These are phyloP conservation scores for Flaveria floridana DNA, from an alignment of 140 eudicot species.

Conservation along the genomic window DNA sequence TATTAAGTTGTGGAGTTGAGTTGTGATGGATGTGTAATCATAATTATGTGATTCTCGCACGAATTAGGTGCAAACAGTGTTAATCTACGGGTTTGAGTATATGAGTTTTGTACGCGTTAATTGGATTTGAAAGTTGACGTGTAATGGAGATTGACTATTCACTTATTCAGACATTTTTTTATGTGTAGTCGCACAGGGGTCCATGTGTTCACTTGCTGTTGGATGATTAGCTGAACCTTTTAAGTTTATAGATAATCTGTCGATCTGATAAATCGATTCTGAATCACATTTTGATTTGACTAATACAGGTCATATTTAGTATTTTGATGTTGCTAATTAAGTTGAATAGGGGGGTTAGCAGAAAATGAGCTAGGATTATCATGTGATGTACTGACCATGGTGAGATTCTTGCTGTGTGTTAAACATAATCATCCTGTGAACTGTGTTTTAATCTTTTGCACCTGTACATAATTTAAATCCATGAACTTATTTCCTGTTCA, in stretches of 20 bases:
- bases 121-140: constrained; percentile 25
- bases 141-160: constrained; percentile 14
- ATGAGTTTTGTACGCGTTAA: not conserved
- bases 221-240: constrained; percentile 19
- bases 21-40: constrained; percentile 18
- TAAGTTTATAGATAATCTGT: not conserved
- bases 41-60: constrained; percentile 5
- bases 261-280: constrained; percentile 10
- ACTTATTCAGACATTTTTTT: constrained; percentile 8
- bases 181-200: not conserved
- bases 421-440: not conserved
- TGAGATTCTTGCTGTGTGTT: not conserved
- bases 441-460: not conserved
- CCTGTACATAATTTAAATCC: not conserved
- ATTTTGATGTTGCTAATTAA: constrained; percentile 14
- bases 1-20: constrained; percentile 18
- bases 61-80: not conserved
- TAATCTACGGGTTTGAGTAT: too few relatives aligned
- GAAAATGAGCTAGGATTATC: constrained; percentile 10
- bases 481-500: not conserved
- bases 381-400: constrained; percentile 19
- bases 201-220: constrained; percentile 22
- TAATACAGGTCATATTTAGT: not conserved
- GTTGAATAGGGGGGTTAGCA: constrained; percentile 3
- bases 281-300: constrained; percentile 14